Evolutionary conservation across 2,329 filamentous ascomycete species (phyloP), one percentile per base, ranked within the genome.

Genomic region (Cladophialophora psammophila): DNA sequence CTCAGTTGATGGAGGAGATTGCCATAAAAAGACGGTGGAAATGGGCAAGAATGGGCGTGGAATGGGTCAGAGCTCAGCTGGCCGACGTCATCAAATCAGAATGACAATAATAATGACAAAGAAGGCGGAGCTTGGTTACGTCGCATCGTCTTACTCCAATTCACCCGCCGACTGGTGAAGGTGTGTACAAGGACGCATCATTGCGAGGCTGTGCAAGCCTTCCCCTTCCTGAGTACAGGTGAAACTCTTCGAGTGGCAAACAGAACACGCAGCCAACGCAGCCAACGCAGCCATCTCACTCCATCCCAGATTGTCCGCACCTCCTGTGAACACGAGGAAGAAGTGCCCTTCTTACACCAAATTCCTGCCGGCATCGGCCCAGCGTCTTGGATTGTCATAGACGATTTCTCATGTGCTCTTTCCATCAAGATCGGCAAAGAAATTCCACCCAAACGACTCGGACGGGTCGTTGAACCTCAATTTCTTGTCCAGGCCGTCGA

Each of bases 391-490:
- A 10, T n/a, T n/a, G 40, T 42, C n/a, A 45, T 32, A 15, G 15
- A 20, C 12, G 34, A 40, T 32, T 18, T 66, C 54, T 68, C 42
- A 50, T 50, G 72, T 75, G 54, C 65, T 57, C 61, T 74, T 75
- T 3, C 87, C 87, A 60, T 89, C 87, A 63, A 89, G 72, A 75
- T 87, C 87, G 1, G 74, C 71, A 70, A 86, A 90, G 71, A 88
- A 88, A 7, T 86, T 78, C 76, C 83, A 86, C 2, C 85, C 83
- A 78, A 89, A 90, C 26, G 77, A 79, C 6, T 74, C 78, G 52
- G 81, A 85, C 4, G 86, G 82, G 74, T 90, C 87, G 64, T 89
- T 90, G 74, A 90, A 89, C 50, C 88, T 79, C 70, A 88, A 54
- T 76, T 88, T 88, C 78, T 84, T 87, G 74, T 90, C 86, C 20